These are phyloP conservation scores for Tetrahymena thermophila DNA, from an alignment of 73 alveolate genomes.

Conservation along the genomic window DNA sequence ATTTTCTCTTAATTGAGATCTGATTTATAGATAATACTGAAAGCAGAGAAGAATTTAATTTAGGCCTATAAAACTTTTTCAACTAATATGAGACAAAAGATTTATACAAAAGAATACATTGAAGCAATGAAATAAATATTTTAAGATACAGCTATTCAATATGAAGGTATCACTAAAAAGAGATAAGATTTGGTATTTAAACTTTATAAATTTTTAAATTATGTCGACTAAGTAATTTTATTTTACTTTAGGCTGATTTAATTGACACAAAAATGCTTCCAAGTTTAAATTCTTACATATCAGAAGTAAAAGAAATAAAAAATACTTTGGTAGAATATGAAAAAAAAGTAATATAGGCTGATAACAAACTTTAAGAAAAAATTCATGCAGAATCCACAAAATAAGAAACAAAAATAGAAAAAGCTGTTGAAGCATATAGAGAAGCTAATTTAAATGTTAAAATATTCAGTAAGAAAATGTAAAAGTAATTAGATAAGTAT, in stretches of 20 bases:
- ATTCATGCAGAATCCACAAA: not conserved
- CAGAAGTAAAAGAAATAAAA: not conserved
- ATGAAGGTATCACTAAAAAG: not conserved
- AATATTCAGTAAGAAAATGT: not conserved
- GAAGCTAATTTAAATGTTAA: not conserved
- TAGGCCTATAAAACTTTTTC: not conserved
- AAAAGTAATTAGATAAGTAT: not conserved
- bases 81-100: not conserved
- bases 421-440: not conserved
- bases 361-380: not conserved
- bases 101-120: not conserved
- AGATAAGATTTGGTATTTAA: not conserved
- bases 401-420: not conserved
- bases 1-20: not conserved
- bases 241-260: not conserved
- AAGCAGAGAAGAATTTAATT: not conserved
- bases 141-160: not conserved
- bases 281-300: not conserved
- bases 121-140: not conserved
- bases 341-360: not conserved
- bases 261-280: not conserved
- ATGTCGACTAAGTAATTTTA: not conserved
- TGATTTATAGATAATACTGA: not conserved
- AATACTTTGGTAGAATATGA: not conserved
- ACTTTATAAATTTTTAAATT: not conserved